Percentiles rank a stretch among this genome's conserved stretches.
Evolutionary conservation across 1,284 basidiomycete genomes (phyloP).

Genomic region (Cryptococcus sp.): DNA sequence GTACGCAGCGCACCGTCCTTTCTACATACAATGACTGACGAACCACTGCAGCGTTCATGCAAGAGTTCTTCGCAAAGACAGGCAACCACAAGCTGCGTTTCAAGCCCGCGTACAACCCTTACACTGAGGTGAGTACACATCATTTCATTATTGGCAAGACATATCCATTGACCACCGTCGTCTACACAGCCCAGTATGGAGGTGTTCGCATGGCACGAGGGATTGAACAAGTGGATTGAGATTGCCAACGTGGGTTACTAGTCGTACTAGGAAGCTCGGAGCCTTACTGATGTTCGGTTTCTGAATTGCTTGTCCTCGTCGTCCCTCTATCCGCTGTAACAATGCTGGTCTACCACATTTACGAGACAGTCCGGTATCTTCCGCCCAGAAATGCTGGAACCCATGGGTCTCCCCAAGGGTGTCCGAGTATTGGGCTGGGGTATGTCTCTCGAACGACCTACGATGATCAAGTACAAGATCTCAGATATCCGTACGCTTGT

Average conservation of each 20-base stretch:
- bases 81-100: conserved; percentile 90
- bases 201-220: conserved; percentile 97
- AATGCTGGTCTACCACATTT: too few relatives aligned
- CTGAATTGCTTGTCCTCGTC: background rate
- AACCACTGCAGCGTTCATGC: conserved; percentile 78
- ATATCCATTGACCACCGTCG: too few relatives aligned
- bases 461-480: conserved; percentile 94
- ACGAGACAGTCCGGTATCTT: conserved; percentile 89
- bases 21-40: background rate
- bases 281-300: conserved; percentile 9
- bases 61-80: conserved; percentile 98
- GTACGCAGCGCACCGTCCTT: conserved; percentile 52
- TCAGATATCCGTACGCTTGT: conserved; percentile 96
- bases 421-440: conserved; percentile 98
- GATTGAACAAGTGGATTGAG: conserved; percentile 94
- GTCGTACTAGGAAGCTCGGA: background rate
- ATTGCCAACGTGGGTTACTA: conserved; percentile 57
- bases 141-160: background rate
- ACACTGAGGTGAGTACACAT: conserved; percentile 72
- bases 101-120: conserved; percentile 79
- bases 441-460: conserved; percentile 92
- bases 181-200: conserved; percentile 84
- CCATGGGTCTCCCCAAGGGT: conserved; percentile 97
- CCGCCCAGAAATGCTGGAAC: conserved; percentile 98
- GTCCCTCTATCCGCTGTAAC: too few relatives aligned